Evolutionary conservation across 768 basidiomycete species (phyloP), one percentile per base, ranked within the genome.

Genomic region (Galerina sulciceps): DNA sequence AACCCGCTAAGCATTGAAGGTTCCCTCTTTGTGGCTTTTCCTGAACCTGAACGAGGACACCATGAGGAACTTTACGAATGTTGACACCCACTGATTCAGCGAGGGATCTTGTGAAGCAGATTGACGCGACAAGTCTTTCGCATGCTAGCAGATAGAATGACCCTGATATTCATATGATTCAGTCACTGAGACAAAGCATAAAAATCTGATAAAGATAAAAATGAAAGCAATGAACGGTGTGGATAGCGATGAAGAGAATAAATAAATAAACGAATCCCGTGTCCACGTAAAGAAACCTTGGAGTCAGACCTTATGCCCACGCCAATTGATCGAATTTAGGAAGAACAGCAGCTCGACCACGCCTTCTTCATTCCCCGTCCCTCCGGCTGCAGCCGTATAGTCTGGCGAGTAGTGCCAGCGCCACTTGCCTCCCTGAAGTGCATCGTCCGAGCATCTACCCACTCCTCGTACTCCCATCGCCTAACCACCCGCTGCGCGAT

Each of bases 401-500:
- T 60, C 4, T 57, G 49, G 31, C 51, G 26, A 15, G 20, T 50
- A 6, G 26, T 4, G 26, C 40, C 49, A 13, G 38, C 58, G 17
- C 45, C 55, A 34, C 63, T 66, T 6, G 65, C 47, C n/a, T 69
- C 68, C 26, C 68, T 59, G 18, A 65, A 63, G 46, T 69, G 68
- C 59, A 67, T 67, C 51, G 54, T 60, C 45, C 67, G 20, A 26
- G 78, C 76, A 31, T 86, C 85, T 10, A 80, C 55, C 13, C 75
- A 74, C 54, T 89, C 90, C 55, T 91, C 88, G 65, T 85, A 85
- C 65, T 87, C 91, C 85, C 85, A 87, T 59, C 81, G 74, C 60
- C 69, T 66, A 36, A 86, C 79, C 9, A 93, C 88, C 23, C 90
- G 76, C 48, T 73, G 67, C 4, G 85, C 89, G 41, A 94, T 78